A percentile compares a stretch with the other conserved stretches of the same genome.
phyloP scores from a whole-genome alignment of 805 yeast genomes.

The Cyberlindnera euphorbiae region DNA sequence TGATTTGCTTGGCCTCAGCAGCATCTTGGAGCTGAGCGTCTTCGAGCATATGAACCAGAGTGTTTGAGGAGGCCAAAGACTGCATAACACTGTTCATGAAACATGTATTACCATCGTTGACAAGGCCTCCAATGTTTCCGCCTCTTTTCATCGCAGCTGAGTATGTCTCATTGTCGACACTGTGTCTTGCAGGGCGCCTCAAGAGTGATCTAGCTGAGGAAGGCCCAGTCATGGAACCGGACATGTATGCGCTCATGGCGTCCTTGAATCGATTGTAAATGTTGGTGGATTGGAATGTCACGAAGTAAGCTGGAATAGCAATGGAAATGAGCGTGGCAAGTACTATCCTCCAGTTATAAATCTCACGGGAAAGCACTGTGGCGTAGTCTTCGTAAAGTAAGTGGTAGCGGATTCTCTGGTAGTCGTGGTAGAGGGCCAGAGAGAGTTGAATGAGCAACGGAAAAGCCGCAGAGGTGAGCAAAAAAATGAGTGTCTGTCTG shows the following conservation, averaged over 20 bases:
- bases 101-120: conserved; percentile 91
- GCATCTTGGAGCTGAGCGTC: conserved; percentile 26
- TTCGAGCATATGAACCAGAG: conserved; percentile 52
- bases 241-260: conserved; percentile 6
- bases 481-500: conserved; percentile 3
- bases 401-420: background rate
- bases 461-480: conserved; percentile 6
- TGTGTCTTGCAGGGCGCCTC: background rate
- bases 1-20: conserved; percentile 24
- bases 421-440: background rate
- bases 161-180: conserved; percentile 12
- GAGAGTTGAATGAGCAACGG: conserved; percentile 1
- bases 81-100: conserved; percentile 91
- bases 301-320: conserved; percentile 7
- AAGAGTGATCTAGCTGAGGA: background rate
- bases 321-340: conserved; percentile 8
- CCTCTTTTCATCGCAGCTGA: conserved; percentile 50
- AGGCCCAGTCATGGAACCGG: background rate
- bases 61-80: conserved; percentile 68
- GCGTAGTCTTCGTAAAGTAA: background rate
- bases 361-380: conserved; percentile 12
- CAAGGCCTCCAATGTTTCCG: conserved; percentile 78
- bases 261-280: conserved; percentile 1
- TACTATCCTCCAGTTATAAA: conserved; percentile 10
- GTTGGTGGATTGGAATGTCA: conserved; percentile 2